Conservation (phyloP, 768 basidiomycete genomes). For the Boletus pseudo-olivaceus region DNA sequence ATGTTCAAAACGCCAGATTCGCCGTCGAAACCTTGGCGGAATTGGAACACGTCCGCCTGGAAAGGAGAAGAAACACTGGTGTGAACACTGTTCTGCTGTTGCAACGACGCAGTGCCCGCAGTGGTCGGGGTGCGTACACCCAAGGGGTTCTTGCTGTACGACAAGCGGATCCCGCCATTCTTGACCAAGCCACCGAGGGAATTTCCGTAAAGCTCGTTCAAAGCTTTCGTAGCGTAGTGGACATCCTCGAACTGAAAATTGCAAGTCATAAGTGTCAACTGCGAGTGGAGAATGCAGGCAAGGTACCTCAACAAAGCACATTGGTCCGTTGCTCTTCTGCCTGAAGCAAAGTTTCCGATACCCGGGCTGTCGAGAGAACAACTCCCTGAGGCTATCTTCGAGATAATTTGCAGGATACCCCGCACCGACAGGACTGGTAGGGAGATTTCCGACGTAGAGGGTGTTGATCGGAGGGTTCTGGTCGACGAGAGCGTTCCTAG, state of each 20-base stretch:
- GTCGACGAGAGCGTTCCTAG: constrained; percentile 53
- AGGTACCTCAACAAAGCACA: constrained; percentile 97
- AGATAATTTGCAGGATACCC: constrained; percentile 77
- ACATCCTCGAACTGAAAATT: constrained; percentile 83
- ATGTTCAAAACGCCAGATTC: constrained; percentile 18
- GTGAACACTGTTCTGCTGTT: constrained; percentile 26
- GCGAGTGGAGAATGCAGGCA: not conserved
- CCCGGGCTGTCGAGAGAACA: constrained; percentile 78
- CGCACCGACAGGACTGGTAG: constrained; percentile 67
- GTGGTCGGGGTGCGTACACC: constrained; percentile 82
- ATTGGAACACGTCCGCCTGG: constrained; percentile 25
- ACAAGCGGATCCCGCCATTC: constrained; percentile 91
- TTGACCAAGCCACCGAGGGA: constrained; percentile 91
- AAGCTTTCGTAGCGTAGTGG: constrained; percentile 74
- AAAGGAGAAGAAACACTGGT: constrained; percentile 27
- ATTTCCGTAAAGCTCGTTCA: constrained; percentile 87
- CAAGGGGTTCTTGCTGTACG: constrained; percentile 98
- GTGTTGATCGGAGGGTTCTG: constrained; percentile 99
- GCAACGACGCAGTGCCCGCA: constrained; percentile 30
- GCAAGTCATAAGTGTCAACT: constrained; percentile 1
- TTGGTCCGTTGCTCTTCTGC: constrained; percentile 95
- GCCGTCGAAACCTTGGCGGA: constrained; percentile 29
- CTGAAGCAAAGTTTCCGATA: constrained; percentile 92
- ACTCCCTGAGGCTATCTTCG: constrained; percentile 79
- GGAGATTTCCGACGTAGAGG: constrained; percentile 98